Percentiles rank a stretch among this genome's conserved stretches.
Evolutionary conservation across 2,329 filamentous ascomycete genomes (phyloP).

Genomic region (Dothiorella sarmentorum): DNA sequence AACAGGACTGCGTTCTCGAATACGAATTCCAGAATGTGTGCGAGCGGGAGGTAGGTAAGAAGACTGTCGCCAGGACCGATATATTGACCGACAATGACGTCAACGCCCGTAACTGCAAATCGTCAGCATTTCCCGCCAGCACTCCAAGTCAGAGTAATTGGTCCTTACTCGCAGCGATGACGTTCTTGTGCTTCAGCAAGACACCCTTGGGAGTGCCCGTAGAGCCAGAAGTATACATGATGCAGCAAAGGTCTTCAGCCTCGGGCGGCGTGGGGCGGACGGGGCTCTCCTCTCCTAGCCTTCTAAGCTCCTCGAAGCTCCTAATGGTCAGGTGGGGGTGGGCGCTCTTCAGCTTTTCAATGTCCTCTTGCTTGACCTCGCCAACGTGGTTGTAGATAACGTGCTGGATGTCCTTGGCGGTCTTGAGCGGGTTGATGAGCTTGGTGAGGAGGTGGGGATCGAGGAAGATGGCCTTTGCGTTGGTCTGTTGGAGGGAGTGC

Average conservation of each 20-base stretch:
- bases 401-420: constrained; percentile 54
- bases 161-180: constrained; percentile 69
- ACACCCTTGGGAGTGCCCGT: constrained; percentile 89
- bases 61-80: constrained; percentile 75
- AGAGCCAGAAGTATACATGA: constrained; percentile 81
- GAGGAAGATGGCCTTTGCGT: constrained; percentile 78
- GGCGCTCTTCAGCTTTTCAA: constrained; percentile 53
- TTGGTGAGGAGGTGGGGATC: constrained; percentile 69
- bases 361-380: constrained; percentile 50
- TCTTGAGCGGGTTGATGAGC: constrained; percentile 52
- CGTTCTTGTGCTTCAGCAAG: constrained; percentile 73
- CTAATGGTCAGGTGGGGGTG: constrained; percentile 52
- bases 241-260: constrained; percentile 76
- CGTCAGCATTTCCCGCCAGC: not conserved
- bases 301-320: constrained; percentile 55
- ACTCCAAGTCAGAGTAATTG: not conserved
- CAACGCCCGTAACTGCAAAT: constrained; percentile 66
- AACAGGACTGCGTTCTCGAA: constrained; percentile 89
- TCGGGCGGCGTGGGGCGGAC: constrained; percentile 68
- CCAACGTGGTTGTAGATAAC: constrained; percentile 58
- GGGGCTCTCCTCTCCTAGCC: constrained; percentile 61
- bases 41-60: constrained; percentile 87
- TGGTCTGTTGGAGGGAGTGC: constrained; percentile 80
- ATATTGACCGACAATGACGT: constrained; percentile 71
- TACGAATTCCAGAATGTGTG: constrained; percentile 94